Conservation (phyloP, 1,284 basidiomycete species). For the Stereum hirsutum region DNA sequence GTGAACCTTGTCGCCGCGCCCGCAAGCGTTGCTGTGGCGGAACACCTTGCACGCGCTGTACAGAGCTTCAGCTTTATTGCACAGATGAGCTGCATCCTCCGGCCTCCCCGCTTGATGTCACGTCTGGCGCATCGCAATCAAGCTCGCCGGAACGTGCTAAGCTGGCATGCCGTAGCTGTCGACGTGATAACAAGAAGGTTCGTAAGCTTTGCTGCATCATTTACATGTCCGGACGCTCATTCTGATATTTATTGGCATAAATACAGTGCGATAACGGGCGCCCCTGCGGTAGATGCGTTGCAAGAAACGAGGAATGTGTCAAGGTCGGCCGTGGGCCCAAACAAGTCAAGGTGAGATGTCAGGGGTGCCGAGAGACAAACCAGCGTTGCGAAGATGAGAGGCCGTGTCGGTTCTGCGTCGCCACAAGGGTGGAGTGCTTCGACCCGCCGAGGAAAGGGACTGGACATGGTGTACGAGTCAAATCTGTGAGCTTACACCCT, state of each 20-base stretch:
- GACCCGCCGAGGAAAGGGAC: constrained; percentile 39
- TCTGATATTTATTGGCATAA: background rate
- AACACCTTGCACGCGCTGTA: constrained; percentile 39
- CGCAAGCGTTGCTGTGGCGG: constrained; percentile 47
- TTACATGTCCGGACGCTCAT: constrained; percentile 2
- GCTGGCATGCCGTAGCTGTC: constrained; percentile 44
- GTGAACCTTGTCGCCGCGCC: constrained; percentile 40
- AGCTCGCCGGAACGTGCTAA: constrained; percentile 37
- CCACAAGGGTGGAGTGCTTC: constrained; percentile 33
- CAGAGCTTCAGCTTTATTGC: constrained; percentile 32
- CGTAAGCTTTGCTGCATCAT: constrained; percentile 2
- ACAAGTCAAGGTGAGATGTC: constrained; percentile 45
- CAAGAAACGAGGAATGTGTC: constrained; percentile 42
- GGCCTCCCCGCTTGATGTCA: constrained; percentile 11
- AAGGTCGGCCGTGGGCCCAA: constrained; percentile 44
- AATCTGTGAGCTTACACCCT: constrained; percentile 31
- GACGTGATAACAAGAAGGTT: constrained; percentile 55
- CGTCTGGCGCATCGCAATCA: constrained; percentile 17
- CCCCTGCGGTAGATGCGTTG: constrained; percentile 47
- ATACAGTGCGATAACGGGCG: constrained; percentile 46
- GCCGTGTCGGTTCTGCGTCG: constrained; percentile 42
- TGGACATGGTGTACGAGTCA: constrained; percentile 48
- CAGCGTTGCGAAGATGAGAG: constrained; percentile 47
- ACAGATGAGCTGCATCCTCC: constrained; percentile 14
- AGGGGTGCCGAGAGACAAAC: constrained; percentile 41